Evolutionary conservation across 2,329 filamentous ascomycete genomes (phyloP), one percentile per base, ranked within the genome.

Genomic region (Cytospora piceicola): DNA sequence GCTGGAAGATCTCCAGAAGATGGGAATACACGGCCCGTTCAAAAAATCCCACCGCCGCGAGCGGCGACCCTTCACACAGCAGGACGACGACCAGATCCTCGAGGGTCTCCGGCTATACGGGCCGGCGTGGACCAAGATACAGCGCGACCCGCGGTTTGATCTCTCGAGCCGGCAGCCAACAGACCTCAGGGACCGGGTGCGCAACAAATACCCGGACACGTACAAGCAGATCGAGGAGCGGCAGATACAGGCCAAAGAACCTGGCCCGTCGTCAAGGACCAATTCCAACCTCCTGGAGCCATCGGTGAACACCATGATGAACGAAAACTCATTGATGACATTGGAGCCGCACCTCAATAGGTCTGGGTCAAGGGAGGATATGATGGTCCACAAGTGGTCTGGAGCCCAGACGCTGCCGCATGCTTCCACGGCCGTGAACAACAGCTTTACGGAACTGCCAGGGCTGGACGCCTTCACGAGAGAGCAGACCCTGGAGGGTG

Each of bases 111-210:
- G 85, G 49, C 72, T 80, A 4, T 88, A 89, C 71, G 87, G 87
- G 0, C 85, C 87, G 11, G 82, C 85, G 11, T 90, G 88, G 87
- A 88, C 86, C 60, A 86, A 84, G 73, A 90, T 90, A 24, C 86
- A 88, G 72, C 81, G 86, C 42, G 86, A 90, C 67, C 75, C 82
- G 17, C 79, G 79, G 32, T 88, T 86, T 74, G 79, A 86, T 66
- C 77, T 90, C n/a, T 81, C 83, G 5, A 83, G 74, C 66, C 79
- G 87, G 54, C 84, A 88, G 69, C 86, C 87, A 1, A 90, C 87
- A 0, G 87, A 90, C 71, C 74, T 90, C 60, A 80, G 87, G 67
- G 87, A 90, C 69, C 81, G 87, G 27, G 81, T 89, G 36, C 82
- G 87, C 53, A 90, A 89, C 75, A 88, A 87, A 70, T 88, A 87